These are phyloP conservation scores for Mycena sp. DNA, from an alignment of 1,284 basidiomycete genomes.

Conservation along the genomic window DNA sequence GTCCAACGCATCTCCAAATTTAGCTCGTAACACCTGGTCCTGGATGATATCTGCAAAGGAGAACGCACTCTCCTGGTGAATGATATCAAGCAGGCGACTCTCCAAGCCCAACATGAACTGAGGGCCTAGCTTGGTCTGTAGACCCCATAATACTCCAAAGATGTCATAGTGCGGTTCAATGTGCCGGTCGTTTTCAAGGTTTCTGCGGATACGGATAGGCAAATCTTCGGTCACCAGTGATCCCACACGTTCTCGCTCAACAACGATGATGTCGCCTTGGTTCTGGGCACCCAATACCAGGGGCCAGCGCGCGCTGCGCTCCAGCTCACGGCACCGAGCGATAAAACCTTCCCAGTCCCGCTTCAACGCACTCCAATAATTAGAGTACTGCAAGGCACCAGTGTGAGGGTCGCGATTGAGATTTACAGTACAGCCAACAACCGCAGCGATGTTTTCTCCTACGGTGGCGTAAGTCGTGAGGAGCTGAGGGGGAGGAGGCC, in stretches of 20 bases:
- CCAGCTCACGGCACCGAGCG: conserved; percentile 86
- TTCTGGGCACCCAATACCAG: conserved; percentile 69
- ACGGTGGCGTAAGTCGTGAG: conserved; percentile 70
- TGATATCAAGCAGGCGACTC: conserved; percentile 63
- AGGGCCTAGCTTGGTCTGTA: conserved; percentile 66
- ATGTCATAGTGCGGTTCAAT: conserved; percentile 62
- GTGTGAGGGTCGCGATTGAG: conserved; percentile 80
- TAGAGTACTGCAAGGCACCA: conserved; percentile 80
- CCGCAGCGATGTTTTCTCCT: conserved; percentile 80
- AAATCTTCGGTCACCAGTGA: conserved; percentile 73
- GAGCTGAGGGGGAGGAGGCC: conserved; percentile 63
- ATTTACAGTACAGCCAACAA: conserved; percentile 88
- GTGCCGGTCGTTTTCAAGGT: conserved; percentile 50
- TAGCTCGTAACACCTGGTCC: conserved; percentile 63
- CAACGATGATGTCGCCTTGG: conserved; percentile 64
- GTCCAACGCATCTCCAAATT: conserved; percentile 64
- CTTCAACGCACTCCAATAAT: conserved; percentile 86
- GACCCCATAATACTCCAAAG: conserved; percentile 66
- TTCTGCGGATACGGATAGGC: conserved; percentile 65
- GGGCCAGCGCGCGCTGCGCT: conserved; percentile 87
- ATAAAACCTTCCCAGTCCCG: conserved; percentile 95
- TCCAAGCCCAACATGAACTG: conserved; percentile 67
- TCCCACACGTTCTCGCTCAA: conserved; percentile 83
- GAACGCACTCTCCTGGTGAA: conserved; percentile 80
- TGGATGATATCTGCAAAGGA: conserved; percentile 77